Evolutionary conservation across 179 eudicot species (phyloP).

Genomic region (Spinacia oleracea): DNA sequence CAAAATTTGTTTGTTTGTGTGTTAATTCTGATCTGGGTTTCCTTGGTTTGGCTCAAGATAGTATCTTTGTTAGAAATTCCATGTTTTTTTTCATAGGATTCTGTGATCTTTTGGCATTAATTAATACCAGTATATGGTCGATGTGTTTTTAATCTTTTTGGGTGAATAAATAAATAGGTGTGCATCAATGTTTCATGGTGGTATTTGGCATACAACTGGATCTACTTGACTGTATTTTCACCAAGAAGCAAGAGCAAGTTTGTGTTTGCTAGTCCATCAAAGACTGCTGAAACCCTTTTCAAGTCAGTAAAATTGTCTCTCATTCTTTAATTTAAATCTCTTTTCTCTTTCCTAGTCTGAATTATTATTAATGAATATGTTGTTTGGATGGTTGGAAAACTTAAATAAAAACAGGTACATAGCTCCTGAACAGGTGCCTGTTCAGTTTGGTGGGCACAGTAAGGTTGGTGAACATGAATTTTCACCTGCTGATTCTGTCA

Average conservation of each 20-base stretch:
- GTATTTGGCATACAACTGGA: conserved; percentile 60
- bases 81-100: conserved; percentile 1
- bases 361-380: neutral
- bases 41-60: neutral
- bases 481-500: conserved; percentile 53
- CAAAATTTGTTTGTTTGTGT: neutral
- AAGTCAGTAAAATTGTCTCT: conserved; percentile 57
- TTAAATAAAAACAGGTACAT: conserved; percentile 50
- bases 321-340: neutral
- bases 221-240: conserved; percentile 53
- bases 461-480: conserved; percentile 64
- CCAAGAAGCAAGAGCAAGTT: conserved; percentile 68
- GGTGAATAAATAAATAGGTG: conserved; percentile 41
- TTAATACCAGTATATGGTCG: neutral
- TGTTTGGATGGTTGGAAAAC: neutral
- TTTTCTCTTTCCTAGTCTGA: neutral
- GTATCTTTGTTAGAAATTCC: neutral
- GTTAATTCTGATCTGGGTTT: conserved; percentile 14
- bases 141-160: conserved; percentile 12
- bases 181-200: conserved; percentile 80
- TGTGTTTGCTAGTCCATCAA: conserved; percentile 64
- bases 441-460: conserved; percentile 84
- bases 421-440: conserved; percentile 80
- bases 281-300: conserved; percentile 70
- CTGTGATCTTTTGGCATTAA: neutral